These are phyloP conservation scores for Fusarium illudens DNA, from an alignment of 2,329 filamentous ascomycete species.

Conservation along the genomic window DNA sequence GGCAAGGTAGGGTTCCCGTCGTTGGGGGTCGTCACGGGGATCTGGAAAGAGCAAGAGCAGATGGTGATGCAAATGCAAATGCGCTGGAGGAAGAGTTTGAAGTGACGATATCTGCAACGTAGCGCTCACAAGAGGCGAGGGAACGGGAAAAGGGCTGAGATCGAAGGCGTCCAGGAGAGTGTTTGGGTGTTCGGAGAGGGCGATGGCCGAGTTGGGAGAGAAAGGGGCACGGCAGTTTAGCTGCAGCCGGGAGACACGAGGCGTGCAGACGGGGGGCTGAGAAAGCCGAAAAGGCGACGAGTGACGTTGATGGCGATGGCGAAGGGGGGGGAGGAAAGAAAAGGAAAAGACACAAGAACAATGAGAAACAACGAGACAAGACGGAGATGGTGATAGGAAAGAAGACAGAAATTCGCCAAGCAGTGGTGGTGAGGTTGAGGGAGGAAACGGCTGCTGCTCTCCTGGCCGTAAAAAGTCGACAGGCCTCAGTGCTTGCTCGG, in stretches of 20 bases:
- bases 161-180: constrained; percentile 31
- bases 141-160: constrained; percentile 27
- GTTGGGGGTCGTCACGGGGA: constrained; percentile 39
- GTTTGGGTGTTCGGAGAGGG: constrained; percentile 35
- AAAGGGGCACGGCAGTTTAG: constrained; percentile 46
- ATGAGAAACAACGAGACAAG: constrained; percentile 38
- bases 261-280: constrained; percentile 38
- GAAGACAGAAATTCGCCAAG: constrained; percentile 32
- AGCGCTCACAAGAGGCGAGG: constrained; percentile 41
- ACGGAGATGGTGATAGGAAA: constrained; percentile 42
- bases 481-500: constrained; percentile 13
- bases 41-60: constrained; percentile 41
- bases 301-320: constrained; percentile 44
- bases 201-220: constrained; percentile 40
- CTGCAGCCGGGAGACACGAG: constrained; percentile 31
- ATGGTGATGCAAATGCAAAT: constrained; percentile 41
- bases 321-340: constrained; percentile 32
- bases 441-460: constrained; percentile 37
- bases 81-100: constrained; percentile 35
- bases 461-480: constrained; percentile 32
- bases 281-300: constrained; percentile 36
- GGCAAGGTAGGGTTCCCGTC: constrained; percentile 38
- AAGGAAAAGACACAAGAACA: constrained; percentile 42
- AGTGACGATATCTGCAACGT: constrained; percentile 43
- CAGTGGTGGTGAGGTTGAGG: constrained; percentile 40